These are phyloP conservation scores for Chalaropsis thielavioides DNA, from an alignment of 2,329 filamentous ascomycete species.

Conservation along the genomic window DNA sequence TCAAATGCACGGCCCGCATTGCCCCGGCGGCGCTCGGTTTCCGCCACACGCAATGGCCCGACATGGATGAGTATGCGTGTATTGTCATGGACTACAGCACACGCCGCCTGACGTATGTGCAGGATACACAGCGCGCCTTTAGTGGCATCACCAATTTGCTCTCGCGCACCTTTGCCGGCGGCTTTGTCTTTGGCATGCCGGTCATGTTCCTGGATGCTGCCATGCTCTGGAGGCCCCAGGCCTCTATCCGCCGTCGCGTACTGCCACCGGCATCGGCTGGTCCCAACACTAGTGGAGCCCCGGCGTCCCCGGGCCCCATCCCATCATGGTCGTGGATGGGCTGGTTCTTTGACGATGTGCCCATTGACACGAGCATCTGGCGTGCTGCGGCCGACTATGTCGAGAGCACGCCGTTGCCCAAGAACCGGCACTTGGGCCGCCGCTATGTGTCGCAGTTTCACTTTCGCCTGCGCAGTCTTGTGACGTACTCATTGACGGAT, in stretches of 20 bases:
- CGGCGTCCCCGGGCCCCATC: slow-evolving; percentile 24
- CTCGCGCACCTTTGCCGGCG: slow-evolving; percentile 29
- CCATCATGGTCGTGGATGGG: slow-evolving; percentile 36
- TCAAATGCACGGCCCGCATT: slow-evolving; percentile 26
- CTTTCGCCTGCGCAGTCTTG: slow-evolving; percentile 28
- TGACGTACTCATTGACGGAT: slow-evolving; percentile 30
- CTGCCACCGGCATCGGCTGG: slow-evolving; percentile 14
- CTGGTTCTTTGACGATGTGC: slow-evolving; percentile 33
- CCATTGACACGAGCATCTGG: slow-evolving; percentile 31
- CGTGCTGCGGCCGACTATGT: slow-evolving; percentile 32
- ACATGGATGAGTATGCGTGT: slow-evolving; percentile 32
- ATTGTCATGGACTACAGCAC: slow-evolving; percentile 32
- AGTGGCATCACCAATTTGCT: slow-evolving; percentile 31
- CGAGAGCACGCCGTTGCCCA: slow-evolving; percentile 25
- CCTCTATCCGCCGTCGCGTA: slow-evolving; percentile 27
- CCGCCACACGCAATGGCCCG: slow-evolving; percentile 31
- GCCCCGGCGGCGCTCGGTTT: slow-evolving; percentile 26
- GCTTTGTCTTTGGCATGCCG: slow-evolving; percentile 34
- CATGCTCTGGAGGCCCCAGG: slow-evolving; percentile 32
- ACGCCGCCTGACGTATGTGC: slow-evolving; percentile 27
- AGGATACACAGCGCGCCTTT: slow-evolving; percentile 32
- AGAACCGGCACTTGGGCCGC: slow-evolving; percentile 24
- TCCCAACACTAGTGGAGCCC: slow-evolving; percentile 19
- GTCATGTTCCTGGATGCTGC: slow-evolving; percentile 33
- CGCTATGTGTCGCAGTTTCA: slow-evolving; percentile 27